Evolutionary conservation across 805 yeast species (phyloP), one percentile per base, ranked within the genome.

Genomic region (Starmerella powellii): DNA sequence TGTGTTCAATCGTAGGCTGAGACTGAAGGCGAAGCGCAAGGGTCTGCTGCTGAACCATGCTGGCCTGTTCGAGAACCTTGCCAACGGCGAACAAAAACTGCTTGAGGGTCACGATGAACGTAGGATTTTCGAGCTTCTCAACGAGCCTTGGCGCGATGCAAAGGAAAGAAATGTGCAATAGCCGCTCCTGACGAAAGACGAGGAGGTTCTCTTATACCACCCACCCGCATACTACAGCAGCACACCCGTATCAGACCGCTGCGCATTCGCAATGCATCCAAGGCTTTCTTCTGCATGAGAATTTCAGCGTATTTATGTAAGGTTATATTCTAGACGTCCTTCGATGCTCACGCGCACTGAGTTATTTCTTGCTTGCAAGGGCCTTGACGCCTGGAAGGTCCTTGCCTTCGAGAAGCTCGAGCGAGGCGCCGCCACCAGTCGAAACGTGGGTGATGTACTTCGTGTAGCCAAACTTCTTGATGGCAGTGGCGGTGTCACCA

Each of bases 351-450:
- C 26, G 26, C 26, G 6, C 27, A 27, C 8, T 28, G 15, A 32
- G 15, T 38, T 46, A 45, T 42, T 84, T n/a, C n/a, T n/a, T 86
- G 68, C 74, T 78, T 54, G 94, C 78, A 59, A 87, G 78, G 69
- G 87, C 93, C 61, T 73, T 78, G 57, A 91, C 97, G 78, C 98
- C 98, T 60, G 98, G 98, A 60, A 91, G 76, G 58, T 74, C 91
- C 78, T 91, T 91, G 72, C 98, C 98, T 74, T 91, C 98, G 64
- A 91, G 78, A 64, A 91, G 80, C 72, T 91, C 98, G 65, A 91
- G 77, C 51, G 97, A 88, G 56, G 98, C 98, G 76, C 98, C 98
- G 72, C 98, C 98, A 72, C 98, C 98, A 52, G 98, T 91, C 56
- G 97, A 88, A 56, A 91, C 95, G 69, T 91, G 98, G 41, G 96